Evolutionary conservation across 352 stramenopile genomes (phyloP), one percentile per base, ranked within the genome.

Genomic region (Synura sp.): DNA sequence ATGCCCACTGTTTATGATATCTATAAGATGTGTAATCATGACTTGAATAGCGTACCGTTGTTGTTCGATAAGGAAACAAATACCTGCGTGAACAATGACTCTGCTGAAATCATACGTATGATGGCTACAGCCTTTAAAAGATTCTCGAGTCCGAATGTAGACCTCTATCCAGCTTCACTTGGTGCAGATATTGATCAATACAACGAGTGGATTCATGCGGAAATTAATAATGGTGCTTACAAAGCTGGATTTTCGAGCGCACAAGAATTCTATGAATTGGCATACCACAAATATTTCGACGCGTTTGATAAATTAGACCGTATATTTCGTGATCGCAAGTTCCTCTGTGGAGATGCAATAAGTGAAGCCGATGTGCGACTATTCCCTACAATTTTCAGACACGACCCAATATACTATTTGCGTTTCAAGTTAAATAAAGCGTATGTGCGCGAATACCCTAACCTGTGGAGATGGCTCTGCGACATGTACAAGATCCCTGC

Each of bases 181-280:
- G 85, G 82, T 32, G 83, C 83, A 53, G 78, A 91, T 31, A 93
- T 95, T 79, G 88, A 95, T 82, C 86, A 84, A 70, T 83, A 91
- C 80, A 93, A 93, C 79, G 84, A 86, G 60, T 92, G 86, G 88
- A 85, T 94, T 82, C 93, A 95, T 83, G 87, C 91, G 60, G 84
- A 90, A 73, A 92, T 95, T 80, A 95, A 92, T 86, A 93, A 94
- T 79, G 89, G 89, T 69, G 89, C 92, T 25, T 93, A 94, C 86
- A 92, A 91, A 82, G 91, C 86, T 80, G 88, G 88, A 44, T 94
- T 94, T 69, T 88, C 88, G 57, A 86, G 81, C 4, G 79, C 82
- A 42, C 90, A 93, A 74, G 82, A 81, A 19, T 87, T 87, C 7
- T 95, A 94, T 82, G 84, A 92, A 55, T 85, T 88, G 19, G 84